Evolutionary conservation across 371 early-diverging fungal genomes (phyloP).

Genomic region (Mortierella sp.): DNA sequence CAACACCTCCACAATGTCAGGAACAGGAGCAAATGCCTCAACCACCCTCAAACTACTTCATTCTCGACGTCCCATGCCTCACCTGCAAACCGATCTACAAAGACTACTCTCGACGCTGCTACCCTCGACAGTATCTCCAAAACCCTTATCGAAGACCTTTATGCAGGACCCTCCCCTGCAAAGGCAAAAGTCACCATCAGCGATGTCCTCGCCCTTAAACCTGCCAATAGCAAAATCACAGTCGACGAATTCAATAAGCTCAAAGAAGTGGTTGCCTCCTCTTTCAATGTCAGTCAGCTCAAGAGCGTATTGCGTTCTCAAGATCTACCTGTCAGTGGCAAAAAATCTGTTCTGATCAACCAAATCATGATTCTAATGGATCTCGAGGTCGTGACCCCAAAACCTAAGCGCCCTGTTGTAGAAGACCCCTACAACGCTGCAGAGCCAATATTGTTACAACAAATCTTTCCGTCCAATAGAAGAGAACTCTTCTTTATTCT

Average conservation of each 20-base stretch:
- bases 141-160: constrained; percentile 30
- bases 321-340: constrained; percentile 24
- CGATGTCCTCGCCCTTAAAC: constrained; percentile 46
- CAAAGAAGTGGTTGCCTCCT: constrained; percentile 27
- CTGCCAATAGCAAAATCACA: constrained; percentile 15
- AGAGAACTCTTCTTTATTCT: constrained; percentile 49
- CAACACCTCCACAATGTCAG: neutral
- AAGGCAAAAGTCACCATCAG: constrained; percentile 34
- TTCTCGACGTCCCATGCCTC: constrained; percentile 4
- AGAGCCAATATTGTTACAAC: constrained; percentile 16
- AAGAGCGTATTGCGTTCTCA: constrained; percentile 32
- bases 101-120: constrained; percentile 12
- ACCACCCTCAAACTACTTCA: neutral
- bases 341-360: constrained; percentile 37
- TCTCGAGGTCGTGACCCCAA: constrained; percentile 28
- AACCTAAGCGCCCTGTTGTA: constrained; percentile 15
- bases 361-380: constrained; percentile 49
- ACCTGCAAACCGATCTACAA: neutral
- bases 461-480: constrained; percentile 36
- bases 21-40: constrained; percentile 6
- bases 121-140: constrained; percentile 39
- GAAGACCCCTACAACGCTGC: constrained; percentile 34
- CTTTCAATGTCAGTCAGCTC: constrained; percentile 48
- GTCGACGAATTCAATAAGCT: constrained; percentile 47
- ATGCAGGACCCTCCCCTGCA: constrained; percentile 10